Evolutionary conservation across 2,329 filamentous ascomycete species (phyloP), one percentile per base, ranked within the genome.

Genomic region (Sphaerulina populicola): DNA sequence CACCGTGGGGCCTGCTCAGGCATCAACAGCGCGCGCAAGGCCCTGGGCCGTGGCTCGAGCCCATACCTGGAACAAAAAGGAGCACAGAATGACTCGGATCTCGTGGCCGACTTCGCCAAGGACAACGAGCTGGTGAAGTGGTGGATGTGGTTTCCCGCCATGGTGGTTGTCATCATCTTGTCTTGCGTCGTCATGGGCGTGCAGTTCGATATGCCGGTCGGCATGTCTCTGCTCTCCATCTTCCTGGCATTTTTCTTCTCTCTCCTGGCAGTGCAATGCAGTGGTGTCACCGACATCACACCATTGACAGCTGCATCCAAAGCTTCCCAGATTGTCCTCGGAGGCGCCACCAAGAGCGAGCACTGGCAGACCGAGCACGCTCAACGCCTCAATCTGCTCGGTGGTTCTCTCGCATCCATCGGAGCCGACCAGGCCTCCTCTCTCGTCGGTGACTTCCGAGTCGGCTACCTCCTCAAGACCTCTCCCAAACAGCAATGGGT

Each of bases 301-400:
- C 82, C 82, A 0, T 71, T 85, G 2, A 85, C 82, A 2, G 80
- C 82, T 3, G 80, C 80, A 0, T 76, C 81, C 57, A 86, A 85
- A 68, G 82, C 82, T 4, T 82, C 80, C 1, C 82, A 85, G 70
- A 77, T 85, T 51, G 74, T 86, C 49, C 80, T 83, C 42, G 82
- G 82, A 57, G 82, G 77, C 45, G 80, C 81, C 29, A 84, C 81
- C 33, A 74, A 74, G 36, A 74, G 76, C 56, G 71, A 77, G 51
- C 69, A 75, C 56, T 77, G 75, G 66, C 60, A 67, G 1, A 57
- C 77, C 49, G 58, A 68, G 6, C 66, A 77, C 12, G 79, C 81
- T 1, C 82, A 85, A 68, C 72, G 74, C 45, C 74, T 85, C 68
- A 86, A 86, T 70, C 68, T 85, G 29, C 74, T 83, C 30, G 81